Conservation (phyloP, 805 yeast species). For the Teunomyces aglyptinius region DNA sequence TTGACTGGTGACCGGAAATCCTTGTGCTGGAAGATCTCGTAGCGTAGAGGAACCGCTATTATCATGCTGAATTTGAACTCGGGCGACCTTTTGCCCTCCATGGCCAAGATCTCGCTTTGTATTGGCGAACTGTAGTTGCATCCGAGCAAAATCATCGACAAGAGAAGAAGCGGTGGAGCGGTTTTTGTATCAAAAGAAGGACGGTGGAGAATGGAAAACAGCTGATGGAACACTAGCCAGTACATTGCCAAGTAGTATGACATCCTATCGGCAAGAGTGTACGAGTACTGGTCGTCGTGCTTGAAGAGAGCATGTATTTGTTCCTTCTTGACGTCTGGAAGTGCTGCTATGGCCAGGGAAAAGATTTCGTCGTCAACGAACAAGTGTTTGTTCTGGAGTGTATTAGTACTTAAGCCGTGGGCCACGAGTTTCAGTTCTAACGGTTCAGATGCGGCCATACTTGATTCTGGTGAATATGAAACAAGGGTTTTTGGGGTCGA, state of each 20-base stretch:
- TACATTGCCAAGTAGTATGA: slow-evolving; percentile 40
- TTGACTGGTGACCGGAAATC: slow-evolving; percentile 76
- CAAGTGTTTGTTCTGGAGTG: slow-evolving; percentile 30
- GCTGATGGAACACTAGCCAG: slow-evolving; percentile 61
- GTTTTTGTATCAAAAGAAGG: slow-evolving; percentile 53
- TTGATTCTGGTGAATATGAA: slow-evolving; percentile 4
- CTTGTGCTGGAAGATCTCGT: slow-evolving; percentile 65
- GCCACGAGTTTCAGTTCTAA: slow-evolving; percentile 13
- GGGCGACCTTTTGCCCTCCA: slow-evolving; percentile 21
- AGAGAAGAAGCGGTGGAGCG: slow-evolving; percentile 49
- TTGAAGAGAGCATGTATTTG: slow-evolving; percentile 26
- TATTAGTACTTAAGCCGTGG: slow-evolving; percentile 24
- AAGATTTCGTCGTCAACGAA: slow-evolving; percentile 38
- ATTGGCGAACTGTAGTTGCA: slow-evolving; percentile 37
- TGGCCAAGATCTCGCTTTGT: slow-evolving; percentile 16
- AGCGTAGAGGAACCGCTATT: slow-evolving; percentile 61
- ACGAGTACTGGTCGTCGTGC: slow-evolving; percentile 18
- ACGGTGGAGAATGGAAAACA: slow-evolving; percentile 56
- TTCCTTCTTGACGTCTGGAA: slow-evolving; percentile 25
- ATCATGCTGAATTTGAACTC: slow-evolving; percentile 43
- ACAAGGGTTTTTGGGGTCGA: slow-evolving; percentile 14
- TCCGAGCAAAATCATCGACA: slow-evolving; percentile 59
- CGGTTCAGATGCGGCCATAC: background rate
- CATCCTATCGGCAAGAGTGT: slow-evolving; percentile 31
- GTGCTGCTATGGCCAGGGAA: slow-evolving; percentile 30